Evolutionary conservation across 345 rosid species (phyloP).

Genomic region (Moricandia arvensis): DNA sequence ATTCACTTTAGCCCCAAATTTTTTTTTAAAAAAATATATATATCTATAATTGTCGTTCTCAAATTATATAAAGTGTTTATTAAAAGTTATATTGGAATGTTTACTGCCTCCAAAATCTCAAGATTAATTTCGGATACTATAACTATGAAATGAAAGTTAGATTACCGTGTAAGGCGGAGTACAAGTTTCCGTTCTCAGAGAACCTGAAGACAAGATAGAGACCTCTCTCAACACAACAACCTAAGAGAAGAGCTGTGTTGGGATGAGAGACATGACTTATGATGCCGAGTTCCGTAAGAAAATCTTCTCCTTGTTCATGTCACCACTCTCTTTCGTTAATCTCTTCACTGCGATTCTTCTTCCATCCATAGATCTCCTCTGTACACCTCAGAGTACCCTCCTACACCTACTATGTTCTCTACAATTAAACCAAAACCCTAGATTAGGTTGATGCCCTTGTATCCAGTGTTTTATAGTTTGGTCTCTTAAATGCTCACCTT

Average conservation of each 20-base stretch:
- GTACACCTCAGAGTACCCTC: constrained; percentile 92
- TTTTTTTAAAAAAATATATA: too few relatives aligned
- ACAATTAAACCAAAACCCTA: constrained; percentile 16
- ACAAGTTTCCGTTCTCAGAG: constrained; percentile 79
- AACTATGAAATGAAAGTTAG: background rate
- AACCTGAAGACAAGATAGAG: constrained; percentile 74
- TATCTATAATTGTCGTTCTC: too few relatives aligned
- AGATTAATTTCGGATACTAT: background rate
- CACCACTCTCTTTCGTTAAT: constrained; percentile 69
- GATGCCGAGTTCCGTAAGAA: constrained; percentile 78
- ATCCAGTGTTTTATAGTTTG: background rate
- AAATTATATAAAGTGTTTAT: too few relatives aligned
- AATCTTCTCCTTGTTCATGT: constrained; percentile 78
- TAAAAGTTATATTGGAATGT: too few relatives aligned
- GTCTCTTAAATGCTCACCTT: constrained; percentile 41
- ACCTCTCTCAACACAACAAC: constrained; percentile 52
- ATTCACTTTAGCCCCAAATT: too few relatives aligned
- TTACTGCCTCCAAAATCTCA: too few relatives aligned
- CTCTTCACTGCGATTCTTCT: constrained; percentile 79
- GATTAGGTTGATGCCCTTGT: background rate
- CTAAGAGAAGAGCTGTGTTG: constrained; percentile 73
- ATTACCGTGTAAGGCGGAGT: constrained; percentile 76
- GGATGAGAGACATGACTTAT: constrained; percentile 85
- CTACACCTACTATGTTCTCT: constrained; percentile 77
- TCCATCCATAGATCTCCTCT: constrained; percentile 79